Conservation (phyloP, 257 asterid species). For the Solanum chmielewskii region DNA sequence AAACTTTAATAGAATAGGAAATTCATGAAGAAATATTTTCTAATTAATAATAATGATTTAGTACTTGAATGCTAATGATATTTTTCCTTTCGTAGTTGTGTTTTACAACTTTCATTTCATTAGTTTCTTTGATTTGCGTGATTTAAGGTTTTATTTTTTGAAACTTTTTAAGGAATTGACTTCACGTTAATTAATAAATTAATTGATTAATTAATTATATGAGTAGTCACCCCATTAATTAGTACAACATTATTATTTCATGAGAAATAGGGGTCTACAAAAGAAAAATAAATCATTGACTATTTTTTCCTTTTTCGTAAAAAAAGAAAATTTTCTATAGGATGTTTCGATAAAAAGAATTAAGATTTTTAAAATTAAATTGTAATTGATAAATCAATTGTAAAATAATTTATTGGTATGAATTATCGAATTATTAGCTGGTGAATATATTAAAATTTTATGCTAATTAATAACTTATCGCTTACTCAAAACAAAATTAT, state of each 20-base stretch:
- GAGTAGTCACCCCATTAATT: background rate
- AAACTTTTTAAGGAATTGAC: background rate
- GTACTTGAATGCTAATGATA: conserved; percentile 25
- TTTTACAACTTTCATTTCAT: background rate
- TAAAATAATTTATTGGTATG: no score
- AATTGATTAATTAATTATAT: background rate
- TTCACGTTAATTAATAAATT: background rate
- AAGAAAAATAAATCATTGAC: background rate
- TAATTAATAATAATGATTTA: conserved; percentile 19
- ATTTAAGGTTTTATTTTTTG: background rate
- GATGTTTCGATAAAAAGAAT: background rate
- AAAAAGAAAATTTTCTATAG: background rate
- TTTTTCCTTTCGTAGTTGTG: background rate
- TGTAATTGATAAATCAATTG: no score
- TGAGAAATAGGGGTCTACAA: background rate
- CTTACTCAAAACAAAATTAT: no score
- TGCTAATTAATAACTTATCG: no score
- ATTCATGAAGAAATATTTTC: conserved; percentile 11
- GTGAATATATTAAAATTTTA: no score
- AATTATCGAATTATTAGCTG: no score
- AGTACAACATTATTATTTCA: background rate
- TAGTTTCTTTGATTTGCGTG: background rate
- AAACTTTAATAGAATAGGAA: background rate
- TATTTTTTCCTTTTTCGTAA: background rate
- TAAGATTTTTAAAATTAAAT: no score